Conservation (phyloP, 208 protist species). For the Acanthamoeba triangularis region DNA sequence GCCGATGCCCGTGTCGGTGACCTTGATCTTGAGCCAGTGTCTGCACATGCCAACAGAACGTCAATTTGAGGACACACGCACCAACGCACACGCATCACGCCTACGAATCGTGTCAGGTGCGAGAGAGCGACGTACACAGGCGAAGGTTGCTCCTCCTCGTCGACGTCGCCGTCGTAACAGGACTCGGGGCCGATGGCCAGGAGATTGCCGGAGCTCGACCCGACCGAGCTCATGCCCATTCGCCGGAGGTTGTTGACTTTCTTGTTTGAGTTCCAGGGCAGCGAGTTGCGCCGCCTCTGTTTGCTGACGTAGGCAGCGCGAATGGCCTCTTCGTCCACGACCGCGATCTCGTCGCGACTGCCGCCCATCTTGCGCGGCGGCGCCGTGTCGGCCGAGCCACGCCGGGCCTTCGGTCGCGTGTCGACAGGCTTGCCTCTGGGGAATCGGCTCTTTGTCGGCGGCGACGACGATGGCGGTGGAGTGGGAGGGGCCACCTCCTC, state of each 20-base stretch:
- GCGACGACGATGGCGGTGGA: not conserved
- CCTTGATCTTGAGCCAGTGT: conserved; percentile 69
- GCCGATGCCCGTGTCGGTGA: conserved; percentile 65
- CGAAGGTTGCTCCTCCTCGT: not conserved
- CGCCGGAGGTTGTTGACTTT: conserved; percentile 27
- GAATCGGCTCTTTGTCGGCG: not conserved
- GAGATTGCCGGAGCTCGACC: not conserved
- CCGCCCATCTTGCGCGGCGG: not conserved
- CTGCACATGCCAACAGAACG: not conserved
- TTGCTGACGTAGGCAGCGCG: conserved; percentile 4
- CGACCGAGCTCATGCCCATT: not conserved
- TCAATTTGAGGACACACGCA: too few species aligned
- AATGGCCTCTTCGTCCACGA: conserved; percentile 7
- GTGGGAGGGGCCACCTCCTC: not conserved
- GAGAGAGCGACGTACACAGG: not conserved
- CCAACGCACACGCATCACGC: too few species aligned
- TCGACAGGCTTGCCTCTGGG: not conserved
- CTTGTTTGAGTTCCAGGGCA: not conserved
- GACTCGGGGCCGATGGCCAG: not conserved
- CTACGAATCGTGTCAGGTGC: not conserved
- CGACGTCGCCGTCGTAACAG: conserved; percentile 21
- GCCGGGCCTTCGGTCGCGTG: not conserved
- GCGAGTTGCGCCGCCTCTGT: conserved; percentile 12
- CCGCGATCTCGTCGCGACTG: not conserved
- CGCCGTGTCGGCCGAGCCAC: conserved; percentile 38